Evolutionary conservation across 108 stramenopile genomes (phyloP), one percentile per base, ranked within the genome.

Genomic region (Discostella stelligeroides): DNA sequence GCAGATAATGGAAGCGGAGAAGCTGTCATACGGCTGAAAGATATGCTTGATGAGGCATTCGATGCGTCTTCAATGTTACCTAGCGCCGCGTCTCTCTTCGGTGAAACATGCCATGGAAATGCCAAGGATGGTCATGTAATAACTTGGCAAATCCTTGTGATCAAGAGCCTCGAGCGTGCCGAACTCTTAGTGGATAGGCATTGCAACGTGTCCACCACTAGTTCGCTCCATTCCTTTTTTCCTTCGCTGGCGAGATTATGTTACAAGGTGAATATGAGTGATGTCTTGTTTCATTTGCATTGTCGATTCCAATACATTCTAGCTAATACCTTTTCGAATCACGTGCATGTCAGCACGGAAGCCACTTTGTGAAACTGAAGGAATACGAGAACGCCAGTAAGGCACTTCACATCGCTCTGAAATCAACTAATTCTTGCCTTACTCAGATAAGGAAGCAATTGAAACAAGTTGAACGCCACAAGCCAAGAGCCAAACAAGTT

Each of bases 31-130:
- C 61, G 61, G 47, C 11, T 76, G 13, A 54, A 62, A 42, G 72
- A 50, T 45, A 53, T 66, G 28, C 18, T 81, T 9, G 80, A 81
- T 45, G 80, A 81, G 28, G 80, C 80, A 38, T 81, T 81, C 60
- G 80, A 81, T 49, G 57, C 62, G 12, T 39, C 59, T 41, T 38
- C 63, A 18, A 28, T 61, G 43, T 54, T 77, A 38, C 71, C 80
- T 0, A 61, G 60, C 54, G 80, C 80, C 37, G 71, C 80, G 12
- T 72, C 68, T 25, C 61, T 75, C 7, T 65, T 72, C 18, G 75
- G 70, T 51, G 55, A 63, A 38, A 9, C 40, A 0, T n/a, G 2
- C 20, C 27, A 34, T 27, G 72, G n/a, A 23, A 42, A 66, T 9
- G 37, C 25, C 14, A 34, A 21, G 15, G 47, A 28, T 46, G 58